These are phyloP conservation scores for Metschnikowia amazonensis DNA, from an alignment of 805 yeast species.

Conservation along the genomic window DNA sequence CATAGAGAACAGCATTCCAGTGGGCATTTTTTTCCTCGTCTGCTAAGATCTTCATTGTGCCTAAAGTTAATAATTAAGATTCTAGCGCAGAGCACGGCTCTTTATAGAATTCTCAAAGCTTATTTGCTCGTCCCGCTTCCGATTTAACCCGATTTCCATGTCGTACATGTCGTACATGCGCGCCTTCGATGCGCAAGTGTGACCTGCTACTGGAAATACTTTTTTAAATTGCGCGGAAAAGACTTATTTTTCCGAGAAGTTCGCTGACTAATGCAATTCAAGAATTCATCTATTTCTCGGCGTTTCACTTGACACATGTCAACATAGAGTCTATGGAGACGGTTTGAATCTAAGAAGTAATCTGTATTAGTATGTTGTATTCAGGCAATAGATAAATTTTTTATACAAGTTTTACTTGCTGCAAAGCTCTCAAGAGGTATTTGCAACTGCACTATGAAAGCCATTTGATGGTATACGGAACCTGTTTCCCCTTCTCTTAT, in stretches of 20 bases:
- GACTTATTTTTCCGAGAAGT: not conserved
- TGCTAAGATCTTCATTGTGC: constrained; percentile 61
- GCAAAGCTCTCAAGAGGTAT: not conserved
- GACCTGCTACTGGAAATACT: not conserved
- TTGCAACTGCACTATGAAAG: not conserved
- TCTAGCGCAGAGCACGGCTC: not conserved
- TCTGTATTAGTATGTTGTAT: not conserved
- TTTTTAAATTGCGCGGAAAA: constrained; percentile 1
- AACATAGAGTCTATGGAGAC: not conserved
- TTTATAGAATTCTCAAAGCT: not conserved
- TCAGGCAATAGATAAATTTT: not conserved
- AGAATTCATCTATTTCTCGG: no score
- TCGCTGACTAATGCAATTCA: no score
- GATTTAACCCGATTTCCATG: not conserved
- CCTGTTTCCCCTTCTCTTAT: constrained; percentile 36
- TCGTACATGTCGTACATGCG: constrained; percentile 2
- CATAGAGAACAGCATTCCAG: constrained; percentile 51
- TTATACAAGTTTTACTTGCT: not conserved
- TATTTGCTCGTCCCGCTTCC: constrained; percentile 1
- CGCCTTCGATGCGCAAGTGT: constrained; percentile 1
- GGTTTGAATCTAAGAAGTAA: not conserved
- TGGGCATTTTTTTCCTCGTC: constrained; percentile 68
- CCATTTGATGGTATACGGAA: not conserved
- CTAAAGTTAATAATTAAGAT: not conserved
- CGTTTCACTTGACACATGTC: no score